Evolutionary conservation across 768 basidiomycete genomes (phyloP), one percentile per base, ranked within the genome.

Genomic region (Leucocoprinus birnbaumii): DNA sequence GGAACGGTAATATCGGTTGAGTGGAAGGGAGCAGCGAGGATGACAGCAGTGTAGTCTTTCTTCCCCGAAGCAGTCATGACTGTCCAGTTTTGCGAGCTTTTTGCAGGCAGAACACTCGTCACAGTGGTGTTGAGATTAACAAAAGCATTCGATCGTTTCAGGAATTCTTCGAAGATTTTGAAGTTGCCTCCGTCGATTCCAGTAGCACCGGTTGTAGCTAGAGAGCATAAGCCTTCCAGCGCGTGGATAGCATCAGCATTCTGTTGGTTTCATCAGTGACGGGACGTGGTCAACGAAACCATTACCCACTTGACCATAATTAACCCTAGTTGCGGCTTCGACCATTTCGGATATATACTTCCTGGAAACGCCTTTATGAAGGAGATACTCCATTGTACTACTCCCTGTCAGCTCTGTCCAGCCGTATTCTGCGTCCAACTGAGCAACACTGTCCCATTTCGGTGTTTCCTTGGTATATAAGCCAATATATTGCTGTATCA

Each of bases 1-100:
- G 85, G 77, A 22, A 89, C 66, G 4, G 64, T 63, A 58, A 91
- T 87, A 13, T 70, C 71, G 1, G 89, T 79, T 24, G 78, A 82
- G 68, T 91, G 85, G 75, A 85, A 89, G 2, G 96, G 96, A 1
- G 92, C 86, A 2, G 94, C 94, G 51, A 97, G 75, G 64, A 98
- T 86, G 53, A 98, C 80, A 2, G 84, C 84, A 64, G 80, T 82
- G 66, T 91, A 94, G 41, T 76, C 68, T 27, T 67, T 57, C 14
- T 75, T 69, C 21, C 83, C 82, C 18, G 69, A 66, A 13, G 68
- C 63, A 49, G 75, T 84, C 52, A 74, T 69, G 47, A 90, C 68
- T 2, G 73, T 72, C 85, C 86, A 88, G 14, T 37, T 16, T 34
- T 55, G 48, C 31, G 73, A 62, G 38, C 73, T 70, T 3, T 79